These are phyloP conservation scores for Prunus salicina DNA, from an alignment of 306 rosid species.

Conservation along the genomic window DNA sequence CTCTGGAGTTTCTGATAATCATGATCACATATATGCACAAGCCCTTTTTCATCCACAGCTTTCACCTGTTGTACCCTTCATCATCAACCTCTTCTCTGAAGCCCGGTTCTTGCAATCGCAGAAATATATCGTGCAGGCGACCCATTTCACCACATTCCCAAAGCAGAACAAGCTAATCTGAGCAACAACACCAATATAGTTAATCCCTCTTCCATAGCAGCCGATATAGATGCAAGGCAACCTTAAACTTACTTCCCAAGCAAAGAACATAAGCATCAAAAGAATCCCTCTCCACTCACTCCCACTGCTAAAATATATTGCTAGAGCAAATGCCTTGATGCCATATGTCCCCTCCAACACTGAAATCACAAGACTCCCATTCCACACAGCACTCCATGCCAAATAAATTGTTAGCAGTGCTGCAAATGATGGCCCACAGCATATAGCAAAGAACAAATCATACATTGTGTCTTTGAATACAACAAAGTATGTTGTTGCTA, in stretches of 20 bases:
- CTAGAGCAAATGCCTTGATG: conserved; percentile 30
- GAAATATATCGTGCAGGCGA: conserved; percentile 47
- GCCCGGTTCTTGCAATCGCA: conserved; percentile 47
- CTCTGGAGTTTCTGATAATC: background rate
- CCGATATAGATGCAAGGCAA: conserved; percentile 30
- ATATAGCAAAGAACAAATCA: background rate
- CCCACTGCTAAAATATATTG: conserved; percentile 39
- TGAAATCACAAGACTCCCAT: conserved; percentile 55
- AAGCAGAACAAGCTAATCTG: conserved; percentile 39
- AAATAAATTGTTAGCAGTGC: conserved; percentile 34
- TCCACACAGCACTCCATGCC: conserved; percentile 60
- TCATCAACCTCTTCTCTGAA: conserved; percentile 38
- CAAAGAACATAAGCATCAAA: conserved; percentile 49
- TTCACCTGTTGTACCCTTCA: conserved; percentile 25
- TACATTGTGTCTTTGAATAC: background rate
- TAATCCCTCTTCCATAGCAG: conserved; percentile 31
- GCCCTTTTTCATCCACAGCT: background rate
- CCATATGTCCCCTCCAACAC: conserved; percentile 33
- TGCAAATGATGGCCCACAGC: conserved; percentile 19
- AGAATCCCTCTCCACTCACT: conserved; percentile 33
- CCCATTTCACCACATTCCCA: conserved; percentile 53
- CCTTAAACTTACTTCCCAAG: conserved; percentile 41
- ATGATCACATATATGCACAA: background rate
- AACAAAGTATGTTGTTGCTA: conserved; percentile 4
- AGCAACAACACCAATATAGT: conserved; percentile 27